Percentiles rank a stretch among this genome's conserved stretches.
These are phyloP conservation scores for Ogataea trehalophila DNA, from an alignment of 805 yeast genomes.

Conservation along the genomic window DNA sequence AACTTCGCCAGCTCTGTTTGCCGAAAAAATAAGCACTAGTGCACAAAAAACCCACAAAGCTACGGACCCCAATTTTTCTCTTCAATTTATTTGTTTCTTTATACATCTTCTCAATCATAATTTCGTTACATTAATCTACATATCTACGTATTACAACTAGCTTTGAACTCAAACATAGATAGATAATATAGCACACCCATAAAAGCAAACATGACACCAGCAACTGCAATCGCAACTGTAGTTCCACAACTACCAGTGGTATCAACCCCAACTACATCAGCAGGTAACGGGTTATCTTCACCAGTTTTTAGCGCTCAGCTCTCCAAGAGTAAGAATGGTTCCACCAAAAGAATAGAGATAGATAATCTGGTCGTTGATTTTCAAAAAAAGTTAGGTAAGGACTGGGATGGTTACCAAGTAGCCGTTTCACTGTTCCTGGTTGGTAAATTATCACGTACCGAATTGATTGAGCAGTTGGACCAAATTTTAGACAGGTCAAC, in stretches of 20 bases:
- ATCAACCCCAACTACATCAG: conserved; percentile 5
- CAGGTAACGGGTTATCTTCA: background rate
- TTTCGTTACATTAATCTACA: no score
- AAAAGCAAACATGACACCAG: no score
- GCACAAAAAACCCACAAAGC: no score
- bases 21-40: no score
- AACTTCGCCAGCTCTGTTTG: no score
- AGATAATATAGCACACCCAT: no score
- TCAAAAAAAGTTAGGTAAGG: conserved; percentile 64
- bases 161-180: no score
- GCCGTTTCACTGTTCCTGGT: conserved; percentile 69
- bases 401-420: conserved; percentile 86
- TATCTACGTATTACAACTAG: no score
- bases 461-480: conserved; percentile 55
- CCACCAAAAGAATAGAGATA: conserved; percentile 46
- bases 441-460: conserved; percentile 75
- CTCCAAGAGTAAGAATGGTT: conserved; percentile 16
- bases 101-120: no score
- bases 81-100: no score
- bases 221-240: no score
- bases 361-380: conserved; percentile 66
- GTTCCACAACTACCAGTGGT: conserved; percentile 12
- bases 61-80: no score
- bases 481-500: conserved; percentile 49
- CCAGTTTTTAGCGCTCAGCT: conserved; percentile 3